Base-by-base conservation (phyloP, 192 early-diverging fungal genomes). In the Glomus cerebriforme region DNA sequence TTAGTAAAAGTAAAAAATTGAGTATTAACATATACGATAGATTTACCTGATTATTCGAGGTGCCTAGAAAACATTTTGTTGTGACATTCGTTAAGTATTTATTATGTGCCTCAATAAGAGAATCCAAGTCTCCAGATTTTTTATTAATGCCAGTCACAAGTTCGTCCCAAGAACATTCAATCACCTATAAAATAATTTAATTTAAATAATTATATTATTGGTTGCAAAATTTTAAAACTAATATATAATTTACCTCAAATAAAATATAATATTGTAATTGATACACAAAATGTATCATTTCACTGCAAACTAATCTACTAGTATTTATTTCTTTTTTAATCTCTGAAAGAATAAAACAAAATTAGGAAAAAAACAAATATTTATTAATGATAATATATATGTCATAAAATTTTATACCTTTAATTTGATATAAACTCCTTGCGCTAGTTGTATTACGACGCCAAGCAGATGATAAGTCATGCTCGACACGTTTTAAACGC, bases 281-380 rank as follows among this genome's bases (percentile, higher is more conserved):
- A 78, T 93, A 89, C 59, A 96, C 89, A 83, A 97, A 98, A 83
- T 98, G 97, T 60, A 94, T 91, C 97, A 98, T 98, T 82, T 96
- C 90, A 22, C 87, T 88, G 80, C 92, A 90, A 15, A 90, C 86
- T 59, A 95, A 83, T 59, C 90, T 86, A 76, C 92, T 90, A 31
- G 86, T 78, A 35, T 95, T 95, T 58, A 96, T 81, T 19, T 92
- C 91, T 60, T 83, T 87, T 39, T 82, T 82, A 62, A 92, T 78
- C 32, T 85, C 88, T 86, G 27, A 19, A 45, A 71, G 34, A 10
- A 58, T 29, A 34, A 60, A 32, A 7, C 17, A 65, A 39, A 15
- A 27, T 67, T 49, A 78, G 32, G 17, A 1, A 39, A 78, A 27
- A 49, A 22, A 32, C 68, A 29, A 43, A 26, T 32, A 67, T 31